Base-by-base conservation (phyloP, 768 basidiomycete genomes). In the Baorangia bicolor region DNA sequence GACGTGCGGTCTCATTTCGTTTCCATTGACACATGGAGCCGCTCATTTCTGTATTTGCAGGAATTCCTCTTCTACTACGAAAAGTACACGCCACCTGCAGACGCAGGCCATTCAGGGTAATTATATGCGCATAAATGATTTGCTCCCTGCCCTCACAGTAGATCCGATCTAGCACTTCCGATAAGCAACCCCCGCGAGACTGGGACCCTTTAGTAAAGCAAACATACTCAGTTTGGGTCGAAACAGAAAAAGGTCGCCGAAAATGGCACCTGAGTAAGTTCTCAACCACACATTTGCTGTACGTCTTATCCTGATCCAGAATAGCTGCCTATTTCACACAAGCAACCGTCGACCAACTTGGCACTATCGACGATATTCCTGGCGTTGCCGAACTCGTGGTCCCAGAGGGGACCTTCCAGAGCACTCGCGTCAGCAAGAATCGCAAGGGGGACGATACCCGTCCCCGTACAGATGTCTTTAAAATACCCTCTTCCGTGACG, bases 51-150 rank as follows among this genome's bases (percentile, higher is more conserved):
- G 48, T 57, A 51, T 52, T 56, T 59, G 10, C 67, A 92, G 89
- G 89, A 91, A 65, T 92, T 92, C 64, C 76, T 92, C 25, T 92
- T 91, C 66, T 92, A 92, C 70, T 91, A 89, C 55, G 89, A 92
- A 71, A 86, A 86, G 64, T 87, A 81, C 63, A 74, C 77, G 18
- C 77, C 78, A 20, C 75, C 77, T 14, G 70, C 76, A 48, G 79
- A 84, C 35, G 70, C 73, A 5, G 73, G 72, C 52, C 74, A 78
- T 53, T 64, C 69, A 37, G 73, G 77, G 81, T 83, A 60, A 60
- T 67, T 69, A 25, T 56, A 31, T 42, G 11, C 20, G 28, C 34
- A 40, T 28, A 21, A 25, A 35, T 45, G 18, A 54, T 48, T 55
- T 51, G 25, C 13, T 25, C 41, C 41, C 25, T 39, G 38, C 45